These are phyloP conservation scores for Saksenaea oblongispora DNA, from an alignment of 371 early-diverging fungal genomes.

Conservation along the genomic window DNA sequence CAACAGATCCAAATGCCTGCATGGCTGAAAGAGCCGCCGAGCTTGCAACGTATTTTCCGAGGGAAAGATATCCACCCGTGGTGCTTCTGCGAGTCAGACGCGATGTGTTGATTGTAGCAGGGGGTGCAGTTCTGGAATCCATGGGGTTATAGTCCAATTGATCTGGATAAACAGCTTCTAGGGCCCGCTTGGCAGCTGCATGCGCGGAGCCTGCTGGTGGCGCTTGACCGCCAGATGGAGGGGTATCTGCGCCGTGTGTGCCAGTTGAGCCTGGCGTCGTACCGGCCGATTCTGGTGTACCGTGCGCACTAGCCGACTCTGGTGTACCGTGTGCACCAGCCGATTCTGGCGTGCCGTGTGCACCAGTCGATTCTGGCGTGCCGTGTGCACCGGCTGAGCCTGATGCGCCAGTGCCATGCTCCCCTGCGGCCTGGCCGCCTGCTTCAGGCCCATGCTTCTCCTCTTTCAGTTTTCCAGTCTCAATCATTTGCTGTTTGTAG, in stretches of 20 bases:
- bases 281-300: not conserved
- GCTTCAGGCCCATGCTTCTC: slow-evolving; percentile 10
- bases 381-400: not conserved
- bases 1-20: slow-evolving; percentile 9
- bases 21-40: slow-evolving; percentile 13
- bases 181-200: slow-evolving; percentile 12
- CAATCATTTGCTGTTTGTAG: slow-evolving; percentile 32
- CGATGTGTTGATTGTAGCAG: not conserved
- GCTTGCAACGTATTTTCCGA: slow-evolving; percentile 12
- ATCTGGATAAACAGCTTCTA: slow-evolving; percentile 5
- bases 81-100: not conserved
- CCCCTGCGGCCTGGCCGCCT: slow-evolving; percentile 5
- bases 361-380: not conserved
- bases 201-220: not conserved
- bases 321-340: not conserved
- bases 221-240: not conserved
- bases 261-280: no score
- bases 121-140: not conserved
- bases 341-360: not conserved
- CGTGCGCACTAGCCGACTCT: no score
- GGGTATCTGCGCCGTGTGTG: not conserved
- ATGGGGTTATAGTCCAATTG: slow-evolving; percentile 4
- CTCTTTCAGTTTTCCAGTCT: slow-evolving; percentile 22
- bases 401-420: slow-evolving; percentile 7
- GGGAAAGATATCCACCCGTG: slow-evolving; percentile 15